Percentiles rank a stretch among this genome's conserved stretches.
These are phyloP conservation scores for Dendrobium catenatum DNA, from an alignment of 106 monocot genomes.

Conservation along the genomic window DNA sequence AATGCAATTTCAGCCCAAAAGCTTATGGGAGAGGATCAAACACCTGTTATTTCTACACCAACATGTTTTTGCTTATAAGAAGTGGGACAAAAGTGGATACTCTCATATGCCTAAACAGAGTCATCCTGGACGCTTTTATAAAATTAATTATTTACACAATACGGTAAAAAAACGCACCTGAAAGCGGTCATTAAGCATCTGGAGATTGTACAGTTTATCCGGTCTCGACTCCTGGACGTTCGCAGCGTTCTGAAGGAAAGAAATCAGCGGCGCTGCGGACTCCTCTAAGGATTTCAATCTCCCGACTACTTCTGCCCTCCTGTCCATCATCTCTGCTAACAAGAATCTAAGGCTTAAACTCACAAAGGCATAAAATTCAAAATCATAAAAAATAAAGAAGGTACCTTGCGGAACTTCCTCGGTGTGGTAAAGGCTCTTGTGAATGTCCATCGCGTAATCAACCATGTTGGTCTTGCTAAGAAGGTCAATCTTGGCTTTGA, in stretches of 20 bases:
- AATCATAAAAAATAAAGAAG: background rate
- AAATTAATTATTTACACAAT: background rate
- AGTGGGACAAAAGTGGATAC: background rate
- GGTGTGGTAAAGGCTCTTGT: conserved; percentile 76
- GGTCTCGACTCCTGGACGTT: conserved; percentile 75
- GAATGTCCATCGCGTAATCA: conserved; percentile 96
- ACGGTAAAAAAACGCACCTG: conserved; percentile 31
- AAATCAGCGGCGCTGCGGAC: conserved; percentile 66
- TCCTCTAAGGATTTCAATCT: conserved; percentile 79
- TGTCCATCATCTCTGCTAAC: conserved; percentile 64
- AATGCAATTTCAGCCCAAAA: background rate
- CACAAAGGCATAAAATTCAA: background rate
- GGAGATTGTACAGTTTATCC: conserved; percentile 83
- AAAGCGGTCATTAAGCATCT: conserved; percentile 80
- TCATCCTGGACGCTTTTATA: background rate
- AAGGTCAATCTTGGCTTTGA: conserved; percentile 82
- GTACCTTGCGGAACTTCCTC: conserved; percentile 86
- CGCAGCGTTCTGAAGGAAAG: conserved; percentile 65
- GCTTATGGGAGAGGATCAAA: background rate
- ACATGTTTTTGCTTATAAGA: background rate
- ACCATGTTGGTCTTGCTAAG: conserved; percentile 93
- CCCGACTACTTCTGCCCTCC: conserved; percentile 68
- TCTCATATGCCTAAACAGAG: background rate
- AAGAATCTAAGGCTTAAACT: background rate
- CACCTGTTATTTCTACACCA: background rate